Evolutionary conservation across 768 basidiomycete genomes (phyloP).

Genomic region (Heimioporus sp.): DNA sequence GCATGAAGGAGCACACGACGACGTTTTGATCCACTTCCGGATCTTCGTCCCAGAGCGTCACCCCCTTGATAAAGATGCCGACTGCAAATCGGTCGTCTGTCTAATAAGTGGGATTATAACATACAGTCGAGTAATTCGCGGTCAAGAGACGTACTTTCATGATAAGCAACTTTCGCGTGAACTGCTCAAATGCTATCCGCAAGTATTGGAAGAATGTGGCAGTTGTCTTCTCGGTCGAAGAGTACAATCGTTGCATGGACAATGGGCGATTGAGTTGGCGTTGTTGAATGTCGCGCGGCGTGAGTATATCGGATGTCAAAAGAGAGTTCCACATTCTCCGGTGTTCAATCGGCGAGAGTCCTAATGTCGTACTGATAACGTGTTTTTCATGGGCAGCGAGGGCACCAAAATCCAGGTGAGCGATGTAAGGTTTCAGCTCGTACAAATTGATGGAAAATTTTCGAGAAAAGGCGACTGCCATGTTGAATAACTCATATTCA

Average conservation of each 20-base stretch:
- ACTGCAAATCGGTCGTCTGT: constrained; percentile 60
- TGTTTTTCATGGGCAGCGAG: constrained; percentile 53
- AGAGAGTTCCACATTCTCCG: constrained; percentile 64
- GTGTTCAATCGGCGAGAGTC: constrained; percentile 39
- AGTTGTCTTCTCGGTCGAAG: constrained; percentile 50
- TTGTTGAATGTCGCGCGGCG: constrained; percentile 47
- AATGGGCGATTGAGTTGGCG: constrained; percentile 51
- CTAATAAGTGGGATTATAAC: constrained; percentile 27
- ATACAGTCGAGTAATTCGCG: no score
- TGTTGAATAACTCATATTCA: constrained; percentile 58
- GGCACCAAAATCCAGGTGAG: constrained; percentile 56
- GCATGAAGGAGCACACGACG: constrained; percentile 62
- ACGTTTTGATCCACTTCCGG: constrained; percentile 57
- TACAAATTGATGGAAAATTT: constrained; percentile 42
- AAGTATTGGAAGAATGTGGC: constrained; percentile 63
- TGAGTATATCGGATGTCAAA: constrained; percentile 58
- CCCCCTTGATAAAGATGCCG: constrained; percentile 62
- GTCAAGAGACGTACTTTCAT: constrained; percentile 43
- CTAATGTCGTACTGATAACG: constrained; percentile 43
- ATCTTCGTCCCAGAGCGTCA: constrained; percentile 57
- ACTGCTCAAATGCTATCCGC: constrained; percentile 52
- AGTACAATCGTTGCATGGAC: constrained; percentile 59
- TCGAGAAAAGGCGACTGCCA: constrained; percentile 45
- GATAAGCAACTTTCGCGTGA: constrained; percentile 55
- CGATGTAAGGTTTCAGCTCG: constrained; percentile 39